phyloP scores from a whole-genome alignment of 225 moss, liverwort and hornwort species.

The Bryoerythrophyllum caledonicum region DNA sequence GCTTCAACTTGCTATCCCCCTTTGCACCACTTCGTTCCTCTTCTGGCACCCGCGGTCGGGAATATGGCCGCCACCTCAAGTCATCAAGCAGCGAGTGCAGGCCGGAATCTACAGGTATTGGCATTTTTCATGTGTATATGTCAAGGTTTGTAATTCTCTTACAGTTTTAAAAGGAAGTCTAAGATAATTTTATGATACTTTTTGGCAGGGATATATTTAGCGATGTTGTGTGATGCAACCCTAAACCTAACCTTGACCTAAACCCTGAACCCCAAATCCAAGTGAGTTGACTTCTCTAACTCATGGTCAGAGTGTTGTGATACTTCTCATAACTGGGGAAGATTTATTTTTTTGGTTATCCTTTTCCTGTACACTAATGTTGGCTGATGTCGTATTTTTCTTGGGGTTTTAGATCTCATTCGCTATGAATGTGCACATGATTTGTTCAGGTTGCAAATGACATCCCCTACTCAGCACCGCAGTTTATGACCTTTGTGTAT shows the following conservation, averaged over 20 bases:
- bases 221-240: no score
- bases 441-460: conserved; percentile 53
- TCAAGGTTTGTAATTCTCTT: not conserved
- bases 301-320: no score
- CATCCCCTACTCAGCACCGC: conserved; percentile 73
- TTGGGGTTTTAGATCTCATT: not conserved
- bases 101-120: conserved; percentile 56
- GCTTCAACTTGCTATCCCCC: no score
- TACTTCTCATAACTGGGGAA: not conserved
- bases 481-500: conserved; percentile 67
- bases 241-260: no score
- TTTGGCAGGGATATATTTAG: conserved; percentile 50
- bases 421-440: not conserved
- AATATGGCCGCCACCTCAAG: conserved; percentile 63
- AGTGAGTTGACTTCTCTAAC: no score
- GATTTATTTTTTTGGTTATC: not conserved
- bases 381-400: not conserved
- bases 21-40: conserved; percentile 55
- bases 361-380: not conserved
- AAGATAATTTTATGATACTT: no score
- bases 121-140: not conserved
- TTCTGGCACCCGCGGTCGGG: conserved; percentile 64
- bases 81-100: conserved; percentile 85
- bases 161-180: no score
- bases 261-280: no score